Evolutionary conservation across 2,329 filamentous ascomycete genomes (phyloP), one percentile per base, ranked within the genome.

Genomic region (Leptosphaerulina australis): DNA sequence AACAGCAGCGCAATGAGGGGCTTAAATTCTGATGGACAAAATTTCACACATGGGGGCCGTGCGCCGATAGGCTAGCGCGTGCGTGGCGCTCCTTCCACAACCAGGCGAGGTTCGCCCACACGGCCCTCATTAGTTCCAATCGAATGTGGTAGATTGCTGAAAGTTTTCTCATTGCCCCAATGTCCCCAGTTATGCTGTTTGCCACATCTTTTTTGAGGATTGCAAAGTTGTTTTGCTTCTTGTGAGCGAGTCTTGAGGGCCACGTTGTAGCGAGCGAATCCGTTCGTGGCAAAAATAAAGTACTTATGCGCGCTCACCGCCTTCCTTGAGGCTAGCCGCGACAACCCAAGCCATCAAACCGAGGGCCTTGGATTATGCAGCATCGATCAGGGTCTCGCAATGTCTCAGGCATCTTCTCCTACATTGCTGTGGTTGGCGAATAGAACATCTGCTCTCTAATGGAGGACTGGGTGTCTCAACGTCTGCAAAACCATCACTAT

Each of bases 281-380:
- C 44, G 39, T 49, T 28, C 49, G 55, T 58, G 55, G 56, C 53
- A 49, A 53, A 21, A 24, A 21, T 31, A 45, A 44, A 41, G 38
- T 49, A 41, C 45, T 15, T 34, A 46, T 38, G 50, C 44, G 30
- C 40, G 41, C 53, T 53, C 50, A 54, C 54, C 54, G 50, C 50
- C 50, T 54, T 48, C 43, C 20, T 26, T n/a, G 7, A 33, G 30
- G 20, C 50, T 49, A 48, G 44, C 38, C 44, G 39, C 37, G 37
- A 38, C 22, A 38, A 37, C 37, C 37, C 38, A 36, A 45, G 41
- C 41, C 36, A 45, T 43, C 50, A 53, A 51, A 50, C 41, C 52
- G 47, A 50, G 44, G 39, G 44, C 20, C 24, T n/a, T 25, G 44
- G 49, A 56, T 56, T 56, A 56, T 56, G 53, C 53, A 46, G 46